These are phyloP conservation scores for Rhodotorula sp. DNA, from an alignment of 1,284 basidiomycete genomes.

Conservation along the genomic window DNA sequence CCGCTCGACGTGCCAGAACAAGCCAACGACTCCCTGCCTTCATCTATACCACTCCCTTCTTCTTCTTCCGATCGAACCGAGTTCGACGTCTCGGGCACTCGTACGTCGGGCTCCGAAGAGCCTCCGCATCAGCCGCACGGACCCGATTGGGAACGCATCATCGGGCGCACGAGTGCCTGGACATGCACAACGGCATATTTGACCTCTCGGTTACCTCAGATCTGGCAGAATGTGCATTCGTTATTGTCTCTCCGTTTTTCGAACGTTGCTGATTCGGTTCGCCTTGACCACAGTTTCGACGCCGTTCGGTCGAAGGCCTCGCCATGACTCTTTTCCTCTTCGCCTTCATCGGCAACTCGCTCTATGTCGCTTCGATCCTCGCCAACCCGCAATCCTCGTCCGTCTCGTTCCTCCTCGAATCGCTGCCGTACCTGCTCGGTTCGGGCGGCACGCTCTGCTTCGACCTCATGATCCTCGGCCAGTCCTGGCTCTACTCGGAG, in stretches of 20 bases:
- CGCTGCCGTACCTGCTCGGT: constrained; percentile 38
- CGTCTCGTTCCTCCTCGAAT: constrained; percentile 35
- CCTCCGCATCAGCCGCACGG: neutral
- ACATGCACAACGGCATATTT: constrained; percentile 85
- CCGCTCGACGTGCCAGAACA: constrained; percentile 11
- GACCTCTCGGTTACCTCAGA: constrained; percentile 86
- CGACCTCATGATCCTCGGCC: constrained; percentile 77
- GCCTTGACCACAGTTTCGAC: constrained; percentile 61
- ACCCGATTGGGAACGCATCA: constrained; percentile 54
- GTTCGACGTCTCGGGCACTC: neutral
- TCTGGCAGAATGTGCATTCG: constrained; percentile 88
- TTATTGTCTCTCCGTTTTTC: too few species aligned
- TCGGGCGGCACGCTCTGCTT: constrained; percentile 54
- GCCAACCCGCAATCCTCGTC: constrained; percentile 54
- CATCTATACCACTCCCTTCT: neutral
- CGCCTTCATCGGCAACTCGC: constrained; percentile 85
- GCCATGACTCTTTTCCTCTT: constrained; percentile 90
- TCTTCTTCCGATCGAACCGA: too few species aligned
- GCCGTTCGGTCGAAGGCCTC: constrained; percentile 90
- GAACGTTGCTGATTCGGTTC: neutral
- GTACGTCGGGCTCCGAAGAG: neutral
- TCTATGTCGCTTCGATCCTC: constrained; percentile 76
- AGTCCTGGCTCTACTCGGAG: constrained; percentile 57
- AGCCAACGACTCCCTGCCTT: neutral
- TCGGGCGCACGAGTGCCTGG: constrained; percentile 90